Evolutionary conservation across 352 stramenopile genomes (phyloP), one percentile per base, ranked within the genome.

Genomic region (Blastocystis sp.): DNA sequence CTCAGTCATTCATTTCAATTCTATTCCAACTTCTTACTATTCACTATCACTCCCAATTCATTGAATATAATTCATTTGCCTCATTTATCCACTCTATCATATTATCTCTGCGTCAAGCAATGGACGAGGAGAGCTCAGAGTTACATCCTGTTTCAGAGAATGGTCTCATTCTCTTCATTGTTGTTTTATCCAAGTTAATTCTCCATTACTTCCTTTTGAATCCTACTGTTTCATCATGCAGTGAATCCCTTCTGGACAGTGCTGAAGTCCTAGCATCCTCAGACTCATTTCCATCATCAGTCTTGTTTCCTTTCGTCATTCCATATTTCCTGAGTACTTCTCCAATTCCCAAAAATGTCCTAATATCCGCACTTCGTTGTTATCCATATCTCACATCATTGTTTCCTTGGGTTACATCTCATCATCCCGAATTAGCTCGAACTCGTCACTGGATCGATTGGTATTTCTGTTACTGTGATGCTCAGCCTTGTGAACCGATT

Each of bases 261-360:
- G 35, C 40, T 0, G 24, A 53, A 4, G 9, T 19, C n/a, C 13
- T 84, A 19, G 73, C 73, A 0, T 17, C 22, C 0, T 22, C 56
- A 27, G 22, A 35, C 0, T 66, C 73, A 56, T 37, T 84, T 30
- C 73, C 73, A 35, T 37, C 73, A 22, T 84, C 35, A 53, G 1
- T 84, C 19, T 30, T 84, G 15, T 84, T 53, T 64, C 73, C 73
- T n/a, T 84, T 84, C n/a, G 13, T 84, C 4, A 22, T 60, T 30
- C 53, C 73, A 15, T 64, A 54, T n/a, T 84, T 66, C 33, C 40
- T 48, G 40, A 48, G 9, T 48, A 48, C 40, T 48, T 2, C 9
- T 48, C 40, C 40, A 48, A 48, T 48, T 48, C 40, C 40, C 2
- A 48, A 48, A 2, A 48, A 48, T 9, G 40, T 48, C 2, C 2